These are phyloP conservation scores for Corniculantispora saksenae DNA, from an alignment of 2,329 filamentous ascomycete species.

Conservation along the genomic window DNA sequence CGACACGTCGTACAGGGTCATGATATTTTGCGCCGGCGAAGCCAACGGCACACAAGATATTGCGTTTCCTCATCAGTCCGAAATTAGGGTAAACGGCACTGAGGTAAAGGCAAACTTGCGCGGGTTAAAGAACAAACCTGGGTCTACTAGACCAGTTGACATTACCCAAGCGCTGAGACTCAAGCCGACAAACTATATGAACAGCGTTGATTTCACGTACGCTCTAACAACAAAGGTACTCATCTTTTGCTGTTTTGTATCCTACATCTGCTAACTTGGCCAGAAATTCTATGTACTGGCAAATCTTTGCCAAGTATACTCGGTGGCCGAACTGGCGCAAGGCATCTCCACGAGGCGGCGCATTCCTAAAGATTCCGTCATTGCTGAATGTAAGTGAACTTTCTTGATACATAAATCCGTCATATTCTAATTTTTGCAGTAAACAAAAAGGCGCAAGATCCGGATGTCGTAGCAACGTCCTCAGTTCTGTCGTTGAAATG, in stretches of 20 bases:
- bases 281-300: slow-evolving; percentile 73
- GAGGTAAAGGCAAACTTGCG: slow-evolving; percentile 92
- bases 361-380: slow-evolving; percentile 78
- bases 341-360: slow-evolving; percentile 66
- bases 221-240: slow-evolving; percentile 84
- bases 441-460: slow-evolving; percentile 76
- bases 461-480: slow-evolving; percentile 86
- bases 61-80: slow-evolving; percentile 87
- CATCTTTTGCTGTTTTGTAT: slow-evolving; percentile 24
- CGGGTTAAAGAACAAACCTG: slow-evolving; percentile 93
- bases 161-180: slow-evolving; percentile 77
- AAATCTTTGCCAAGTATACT: slow-evolving; percentile 73
- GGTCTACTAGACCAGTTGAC: slow-evolving; percentile 90
- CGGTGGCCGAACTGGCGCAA: slow-evolving; percentile 70
- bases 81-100: slow-evolving; percentile 84
- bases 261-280: background rate
- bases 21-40: slow-evolving; percentile 81
- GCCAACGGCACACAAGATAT: slow-evolving; percentile 70
- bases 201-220: slow-evolving; percentile 84
- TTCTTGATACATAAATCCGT: background rate
- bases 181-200: slow-evolving; percentile 65
- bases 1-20: slow-evolving; percentile 67
- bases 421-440: slow-evolving; percentile 53
- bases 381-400: slow-evolving; percentile 72
- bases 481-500: slow-evolving; percentile 90